Base-by-base conservation (phyloP, 2,329 filamentous ascomycete species). In the Colletotrichum tamarilloi region DNA sequence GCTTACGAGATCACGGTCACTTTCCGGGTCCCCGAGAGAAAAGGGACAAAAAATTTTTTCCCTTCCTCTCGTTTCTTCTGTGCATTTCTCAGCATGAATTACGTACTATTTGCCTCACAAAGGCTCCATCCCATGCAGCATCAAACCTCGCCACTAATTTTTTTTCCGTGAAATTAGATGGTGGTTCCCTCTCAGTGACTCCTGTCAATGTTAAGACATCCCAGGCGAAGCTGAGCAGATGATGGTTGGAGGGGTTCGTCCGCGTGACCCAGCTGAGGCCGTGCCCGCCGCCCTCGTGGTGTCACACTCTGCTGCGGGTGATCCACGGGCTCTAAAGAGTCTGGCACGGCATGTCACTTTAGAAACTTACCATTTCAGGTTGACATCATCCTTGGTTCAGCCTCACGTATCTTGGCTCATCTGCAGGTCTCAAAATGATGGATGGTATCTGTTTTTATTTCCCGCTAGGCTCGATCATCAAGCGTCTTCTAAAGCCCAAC, bases 251-350 rank as follows among this genome's bases (percentile, higher is more conserved):
- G 14, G 67, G 55, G 28, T 35, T 24, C 49, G 35, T 66, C 71
- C 24, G 60, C 70, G 67, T 73, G 70, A 70, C 67, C 55, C 22
- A 26, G 46, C n/a, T 30, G 30, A 65, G 56, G 12, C 62, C 55
- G 28, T 66, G 55, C 46, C 35, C 59, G 35, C 35, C 59, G 22
- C 32, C 70, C 46, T 52, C 49, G 38, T 65, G 55, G 55, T 73
- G 46, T 69, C 67, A 70, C 49, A 38, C 26, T n/a, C 24, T 24
- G 55, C 60, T 38, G 70, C 67, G 67, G 55, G 42, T 65, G 67
- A 65, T 73, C 67, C 60, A 70, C 60, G 71, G 71, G 67, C 60
- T 62, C 56, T 62, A 73, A n/a, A 70, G 67, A 62, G 71, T 66
- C 60, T 46, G 32, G 42, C 24, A n/a, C 38, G 7, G 62, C 35